Base-by-base conservation (phyloP, 164 flowering plant genomes). In the Magnolia changhungtana region DNA sequence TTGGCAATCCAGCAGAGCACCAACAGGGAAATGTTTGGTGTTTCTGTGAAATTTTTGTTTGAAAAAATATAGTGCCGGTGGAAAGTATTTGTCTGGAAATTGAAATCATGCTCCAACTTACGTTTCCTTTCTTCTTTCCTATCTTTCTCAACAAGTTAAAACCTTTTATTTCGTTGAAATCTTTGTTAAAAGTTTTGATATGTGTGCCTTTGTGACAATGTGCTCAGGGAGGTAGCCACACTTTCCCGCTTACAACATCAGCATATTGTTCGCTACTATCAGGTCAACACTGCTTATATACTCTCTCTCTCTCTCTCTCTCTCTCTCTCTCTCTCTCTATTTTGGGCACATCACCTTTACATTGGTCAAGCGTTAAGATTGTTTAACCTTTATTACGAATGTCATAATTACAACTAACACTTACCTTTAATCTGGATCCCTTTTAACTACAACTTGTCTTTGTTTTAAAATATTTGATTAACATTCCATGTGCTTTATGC, bases 221-320 rank as follows among this genome's bases (percentile, higher is more conserved):
- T 89, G 74, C 77, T 78, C 77, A 96, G 99, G 93, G 99, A 96
- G 86, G 99, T 96, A 55, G 96, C 98, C 31, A 94, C 99, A 3
- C 97, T 96, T 80, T 90, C 99, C 8, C 97, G 98, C 72, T 88
- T 96, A 86, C 99, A 96, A 84, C 99, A 96, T 88, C 97, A 90
- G 52, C 98, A 96, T 87, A 97, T 96, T 84, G 99, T 96, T 68
- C 97, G 98, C 63, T 96, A 94, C 79, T 96, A 96, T 85, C 99
- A 96, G 96, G 99, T 92, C 51, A 76, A 37, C 50, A 66, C 63
- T 72, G n/a, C 45, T 61, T 49, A 66, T 51, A 27, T 1, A 1
- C n/a, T 49, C 50, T 71, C 7, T 19, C 16, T 64, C 77, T n/a
- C 24, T 50, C 75, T 18, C 27, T 45, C 74, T 68, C 13, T 20